These are phyloP conservation scores for Pseudogymnoascus destructans DNA, from an alignment of 2,329 filamentous ascomycete species.

Conservation along the genomic window DNA sequence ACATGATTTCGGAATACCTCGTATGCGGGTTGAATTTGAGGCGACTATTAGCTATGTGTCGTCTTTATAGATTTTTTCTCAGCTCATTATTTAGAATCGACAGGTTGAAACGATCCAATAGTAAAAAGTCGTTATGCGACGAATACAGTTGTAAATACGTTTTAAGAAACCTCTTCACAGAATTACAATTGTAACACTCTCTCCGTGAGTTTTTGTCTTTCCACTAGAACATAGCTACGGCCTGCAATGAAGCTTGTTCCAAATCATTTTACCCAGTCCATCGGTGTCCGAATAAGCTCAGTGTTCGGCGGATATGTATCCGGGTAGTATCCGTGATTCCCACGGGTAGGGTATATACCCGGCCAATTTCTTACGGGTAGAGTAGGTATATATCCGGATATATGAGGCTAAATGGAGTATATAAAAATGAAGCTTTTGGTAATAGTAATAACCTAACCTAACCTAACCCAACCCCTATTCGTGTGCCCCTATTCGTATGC, in stretches of 20 bases:
- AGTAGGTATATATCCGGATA: no score
- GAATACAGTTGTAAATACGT: constrained; percentile 1
- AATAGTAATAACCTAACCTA: no score
- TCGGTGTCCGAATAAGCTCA: constrained; percentile 1
- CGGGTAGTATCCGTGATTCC: no score
- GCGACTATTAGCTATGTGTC: constrained; percentile 2
- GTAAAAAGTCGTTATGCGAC: not conserved
- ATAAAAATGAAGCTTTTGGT: no score
- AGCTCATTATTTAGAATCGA: not conserved
- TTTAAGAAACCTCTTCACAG: not conserved
- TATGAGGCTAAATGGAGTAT: no score
- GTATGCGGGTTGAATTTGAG: not conserved
- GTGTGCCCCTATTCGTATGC: no score
- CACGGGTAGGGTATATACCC: no score
- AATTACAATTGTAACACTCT: not conserved
- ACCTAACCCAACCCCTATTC: no score
- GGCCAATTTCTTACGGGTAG: no score
- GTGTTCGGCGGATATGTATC: no score
- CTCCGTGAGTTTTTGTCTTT: not conserved
- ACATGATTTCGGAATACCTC: constrained; percentile 4
- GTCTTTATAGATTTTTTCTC: not conserved
- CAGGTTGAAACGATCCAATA: not conserved
- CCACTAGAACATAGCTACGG: not conserved
- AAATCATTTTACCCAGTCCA: not conserved
- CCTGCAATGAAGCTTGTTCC: not conserved